Conservation (phyloP, 2,329 filamentous ascomycete genomes). For the Byssochlamys sp. region DNA sequence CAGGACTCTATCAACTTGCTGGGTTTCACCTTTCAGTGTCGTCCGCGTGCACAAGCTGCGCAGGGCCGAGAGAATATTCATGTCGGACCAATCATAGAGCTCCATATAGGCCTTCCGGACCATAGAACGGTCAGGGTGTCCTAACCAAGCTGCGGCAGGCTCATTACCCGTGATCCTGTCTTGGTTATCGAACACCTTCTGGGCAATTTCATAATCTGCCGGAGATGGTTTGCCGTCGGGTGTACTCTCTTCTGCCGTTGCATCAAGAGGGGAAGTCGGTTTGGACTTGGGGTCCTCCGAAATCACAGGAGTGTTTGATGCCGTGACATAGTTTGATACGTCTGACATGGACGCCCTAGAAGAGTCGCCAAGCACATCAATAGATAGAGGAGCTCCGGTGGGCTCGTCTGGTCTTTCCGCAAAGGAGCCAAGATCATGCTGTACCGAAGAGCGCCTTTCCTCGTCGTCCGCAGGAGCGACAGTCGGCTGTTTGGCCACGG, state of each 20-base stretch:
- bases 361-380: conserved; percentile 19
- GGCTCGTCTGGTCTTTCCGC: conserved; percentile 15
- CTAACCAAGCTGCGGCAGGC: conserved; percentile 78
- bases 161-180: conserved; percentile 72
- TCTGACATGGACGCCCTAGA: conserved; percentile 28
- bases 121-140: conserved; percentile 46
- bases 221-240: conserved; percentile 36
- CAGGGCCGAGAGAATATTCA: conserved; percentile 69
- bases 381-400: conserved; percentile 15
- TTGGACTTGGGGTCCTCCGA: conserved; percentile 16
- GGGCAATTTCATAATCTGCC: conserved; percentile 67
- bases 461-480: not conserved
- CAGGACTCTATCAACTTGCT: conserved; percentile 90
- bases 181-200: conserved; percentile 68
- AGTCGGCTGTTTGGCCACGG: not conserved
- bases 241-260: conserved; percentile 10
- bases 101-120: conserved; percentile 78
- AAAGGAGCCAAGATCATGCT: conserved; percentile 13
- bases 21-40: conserved; percentile 79
- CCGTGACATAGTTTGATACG: conserved; percentile 36
- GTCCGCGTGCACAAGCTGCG: conserved; percentile 73
- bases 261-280: conserved; percentile 4
- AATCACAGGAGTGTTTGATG: conserved; percentile 33
- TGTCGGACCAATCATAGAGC: conserved; percentile 72
- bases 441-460: conserved; percentile 3